Base-by-base conservation (phyloP, 257 asterid genomes). In the Solanum pennellii region DNA sequence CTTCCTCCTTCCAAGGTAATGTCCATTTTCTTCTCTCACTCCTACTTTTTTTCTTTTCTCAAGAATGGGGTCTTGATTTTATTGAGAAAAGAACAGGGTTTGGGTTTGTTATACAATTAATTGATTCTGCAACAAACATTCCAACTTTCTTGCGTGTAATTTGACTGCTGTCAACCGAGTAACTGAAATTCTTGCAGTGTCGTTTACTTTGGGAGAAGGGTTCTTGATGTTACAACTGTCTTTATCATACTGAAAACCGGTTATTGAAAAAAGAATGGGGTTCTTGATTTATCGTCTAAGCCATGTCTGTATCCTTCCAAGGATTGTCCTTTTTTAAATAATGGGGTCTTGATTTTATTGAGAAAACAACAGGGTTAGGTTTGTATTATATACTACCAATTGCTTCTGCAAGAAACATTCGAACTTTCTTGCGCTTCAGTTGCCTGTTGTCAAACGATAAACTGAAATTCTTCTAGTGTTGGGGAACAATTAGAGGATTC, bases 1-100 rank as follows among this genome's bases (percentile, higher is more conserved):
- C 88, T 95, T 74, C 99, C 99, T 31, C 76, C 90, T 87, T 91
- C 91, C 60, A 91, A 94, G 96, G 98, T 76, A 89, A 18, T 45
- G 75, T 59, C 13, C 21, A 23, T 88, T 27, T 69, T 62, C 76
- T 20, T 35, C 29, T 8, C 4, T n/a, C 3, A 29, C 16, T 73
- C 3, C 9, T 73, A 73, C 16, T 73, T 80, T 44, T 25, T 21
- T 59, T 44, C 23, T 21, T 59, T 21, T 45, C 29, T 44, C 82
- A n/a, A 39, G 7, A 52, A 31, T 33, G 73, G 21, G 83, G 21
- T 16, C 6, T 66, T 62, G 39, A 41, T 21, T 47, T 15, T 31
- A 29, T 45, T 87, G 82, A 39, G 49, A 21, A 39, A 39, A 21
- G 20, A 39, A 23, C 23, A 20, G 66, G 12, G 25, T 59, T 59